Conservation (phyloP, 176 grass and related monocot species). For the Cenchrus americanus region DNA sequence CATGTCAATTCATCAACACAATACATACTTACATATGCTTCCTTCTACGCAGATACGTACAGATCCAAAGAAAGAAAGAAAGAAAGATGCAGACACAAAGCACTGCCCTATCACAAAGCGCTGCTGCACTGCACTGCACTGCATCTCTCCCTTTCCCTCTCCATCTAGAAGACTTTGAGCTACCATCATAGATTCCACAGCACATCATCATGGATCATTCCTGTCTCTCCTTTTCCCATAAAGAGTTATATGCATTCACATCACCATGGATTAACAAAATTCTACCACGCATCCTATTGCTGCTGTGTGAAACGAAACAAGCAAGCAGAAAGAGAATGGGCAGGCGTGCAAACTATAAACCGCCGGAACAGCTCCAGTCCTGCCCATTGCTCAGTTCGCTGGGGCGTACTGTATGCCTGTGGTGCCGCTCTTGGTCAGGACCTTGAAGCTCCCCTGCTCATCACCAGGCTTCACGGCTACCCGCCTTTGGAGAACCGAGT, state of each 20-base stretch:
- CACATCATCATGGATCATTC: conserved; percentile 3
- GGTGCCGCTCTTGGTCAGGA: conserved; percentile 47
- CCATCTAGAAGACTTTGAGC: conserved; percentile 3
- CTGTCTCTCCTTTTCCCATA: background rate
- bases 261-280: too few relatives aligned
- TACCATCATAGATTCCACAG: background rate
- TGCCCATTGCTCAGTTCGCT: background rate
- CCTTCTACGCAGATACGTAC: background rate
- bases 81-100: background rate
- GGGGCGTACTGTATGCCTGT: conserved; percentile 49
- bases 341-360: too few relatives aligned
- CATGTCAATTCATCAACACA: too few relatives aligned
- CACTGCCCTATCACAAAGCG: too few relatives aligned
- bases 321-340: too few relatives aligned
- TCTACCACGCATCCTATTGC: too few relatives aligned
- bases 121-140: too few relatives aligned
- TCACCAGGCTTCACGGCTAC: conserved; percentile 3
- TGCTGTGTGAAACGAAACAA: too few relatives aligned
- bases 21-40: background rate
- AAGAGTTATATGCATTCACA: too few relatives aligned
- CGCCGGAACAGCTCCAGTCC: background rate
- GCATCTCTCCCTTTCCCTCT: background rate
- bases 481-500: conserved; percentile 56
- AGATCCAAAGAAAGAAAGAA: background rate
- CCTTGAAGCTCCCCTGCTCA: conserved; percentile 38